phyloP scores from a whole-genome alignment of 306 rosid species.

The Dalbergia oliveri region DNA sequence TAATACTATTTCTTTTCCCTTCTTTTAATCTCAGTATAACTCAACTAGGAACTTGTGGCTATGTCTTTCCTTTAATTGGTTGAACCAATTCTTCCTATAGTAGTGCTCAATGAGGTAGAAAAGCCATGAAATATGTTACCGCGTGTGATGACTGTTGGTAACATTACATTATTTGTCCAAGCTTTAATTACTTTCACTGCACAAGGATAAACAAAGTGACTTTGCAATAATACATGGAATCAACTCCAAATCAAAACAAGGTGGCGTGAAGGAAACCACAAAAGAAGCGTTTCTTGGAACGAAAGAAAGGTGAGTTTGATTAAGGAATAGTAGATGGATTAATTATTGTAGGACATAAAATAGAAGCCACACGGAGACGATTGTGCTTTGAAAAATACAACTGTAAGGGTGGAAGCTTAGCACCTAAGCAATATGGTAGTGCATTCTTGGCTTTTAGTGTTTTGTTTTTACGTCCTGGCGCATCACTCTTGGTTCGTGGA shows the following conservation, averaged over 20 bases:
- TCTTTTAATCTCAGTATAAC: not conserved
- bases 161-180: not conserved
- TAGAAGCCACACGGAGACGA: slow-evolving; percentile 46
- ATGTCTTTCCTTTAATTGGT: not conserved
- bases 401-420: not conserved
- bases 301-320: slow-evolving; percentile 40
- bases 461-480: no score
- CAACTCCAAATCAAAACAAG: not conserved
- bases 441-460: no score
- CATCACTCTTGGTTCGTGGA: not conserved
- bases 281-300: slow-evolving; percentile 45
- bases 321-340: no score
- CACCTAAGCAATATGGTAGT: not conserved
- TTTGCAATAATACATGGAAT: not conserved
- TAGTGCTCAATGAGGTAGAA: no score
- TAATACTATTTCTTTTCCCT: not conserved
- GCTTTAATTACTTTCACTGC: not conserved
- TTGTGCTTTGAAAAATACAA: slow-evolving; percentile 33
- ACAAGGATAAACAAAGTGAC: not conserved
- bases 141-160: not conserved
- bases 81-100: not conserved
- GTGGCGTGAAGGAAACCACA: slow-evolving; percentile 12
- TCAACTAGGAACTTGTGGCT: not conserved
- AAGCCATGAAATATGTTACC: not conserved
- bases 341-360: not conserved